Evolutionary conservation across 164 flowering plant species (phyloP).

Genomic region (Umbilicus rupestris): DNA sequence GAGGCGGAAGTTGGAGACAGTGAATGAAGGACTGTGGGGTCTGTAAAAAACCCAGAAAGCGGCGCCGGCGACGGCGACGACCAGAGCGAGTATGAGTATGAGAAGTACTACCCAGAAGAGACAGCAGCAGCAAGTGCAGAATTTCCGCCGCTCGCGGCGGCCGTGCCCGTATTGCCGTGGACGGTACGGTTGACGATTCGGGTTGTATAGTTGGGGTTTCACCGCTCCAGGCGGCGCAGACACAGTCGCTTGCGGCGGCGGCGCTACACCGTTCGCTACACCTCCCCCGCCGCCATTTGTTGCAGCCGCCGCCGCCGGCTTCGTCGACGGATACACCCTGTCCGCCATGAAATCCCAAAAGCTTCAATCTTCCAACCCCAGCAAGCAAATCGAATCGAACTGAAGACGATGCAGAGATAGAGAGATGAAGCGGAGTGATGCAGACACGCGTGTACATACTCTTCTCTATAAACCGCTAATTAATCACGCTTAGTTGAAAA

Average conservation of each 20-base stretch:
- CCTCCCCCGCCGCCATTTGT: neutral
- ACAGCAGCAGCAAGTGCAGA: conserved; percentile 31
- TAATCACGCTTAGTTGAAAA: neutral
- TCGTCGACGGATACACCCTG: conserved; percentile 41
- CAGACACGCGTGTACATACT: neutral
- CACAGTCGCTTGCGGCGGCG: conserved; percentile 9
- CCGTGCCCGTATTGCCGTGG: conserved; percentile 18
- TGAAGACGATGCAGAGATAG: too few relatives aligned
- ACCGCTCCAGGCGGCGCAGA: conserved; percentile 12
- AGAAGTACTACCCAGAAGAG: conserved; percentile 32
- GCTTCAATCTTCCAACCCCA: neutral
- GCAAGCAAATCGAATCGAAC: neutral
- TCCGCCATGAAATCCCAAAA: conserved; percentile 28
- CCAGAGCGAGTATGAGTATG: conserved; percentile 23
- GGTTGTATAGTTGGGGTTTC: conserved; percentile 23
- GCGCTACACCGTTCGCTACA: neutral
- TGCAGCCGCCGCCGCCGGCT: conserved; percentile 21
- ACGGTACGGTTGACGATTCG: conserved; percentile 25
- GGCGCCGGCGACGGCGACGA: conserved; percentile 40
- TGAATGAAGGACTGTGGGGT: conserved; percentile 48
- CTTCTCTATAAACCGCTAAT: neutral
- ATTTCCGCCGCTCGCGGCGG: conserved; percentile 18
- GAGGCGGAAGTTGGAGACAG: conserved; percentile 34
- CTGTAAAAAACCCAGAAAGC: conserved; percentile 46
- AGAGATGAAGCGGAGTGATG: neutral